phyloP scores from a whole-genome alignment of 1,284 basidiomycete species.

The Ganoderma sinense region DNA sequence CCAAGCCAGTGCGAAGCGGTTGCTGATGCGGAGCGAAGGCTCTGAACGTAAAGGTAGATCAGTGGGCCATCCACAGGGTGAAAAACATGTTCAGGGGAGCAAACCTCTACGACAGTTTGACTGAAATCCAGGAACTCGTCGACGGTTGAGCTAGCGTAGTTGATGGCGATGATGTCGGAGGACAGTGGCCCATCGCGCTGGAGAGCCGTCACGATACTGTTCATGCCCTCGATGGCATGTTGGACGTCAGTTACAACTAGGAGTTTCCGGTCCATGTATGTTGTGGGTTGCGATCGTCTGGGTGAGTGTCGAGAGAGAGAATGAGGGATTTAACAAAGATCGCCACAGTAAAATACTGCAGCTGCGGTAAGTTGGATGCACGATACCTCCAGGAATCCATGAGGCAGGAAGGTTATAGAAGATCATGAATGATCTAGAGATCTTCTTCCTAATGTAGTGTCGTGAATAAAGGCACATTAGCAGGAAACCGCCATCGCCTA shows the following conservation, averaged over 20 bases:
- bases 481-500: too few species aligned
- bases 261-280: conserved; percentile 1
- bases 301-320: neutral
- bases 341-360: neutral
- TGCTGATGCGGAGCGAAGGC: neutral
- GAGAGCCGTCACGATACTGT: conserved; percentile 10
- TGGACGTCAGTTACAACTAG: conserved; percentile 7
- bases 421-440: neutral
- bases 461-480: too few species aligned
- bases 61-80: neutral
- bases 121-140: conserved; percentile 6
- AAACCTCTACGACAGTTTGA: conserved; percentile 7
- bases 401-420: neutral
- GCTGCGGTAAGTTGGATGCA: neutral
- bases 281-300: neutral
- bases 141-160: conserved; percentile 10
- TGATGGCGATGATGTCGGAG: conserved; percentile 17
- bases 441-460: neutral
- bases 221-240: conserved; percentile 9
- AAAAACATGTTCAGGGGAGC: neutral
- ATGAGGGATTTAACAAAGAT: neutral
- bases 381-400: neutral
- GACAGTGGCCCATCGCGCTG: conserved; percentile 8
- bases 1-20: neutral
- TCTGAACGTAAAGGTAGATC: neutral